Conservation (phyloP, 169 alveolate species). For the Plasmodium yoelii region DNA sequence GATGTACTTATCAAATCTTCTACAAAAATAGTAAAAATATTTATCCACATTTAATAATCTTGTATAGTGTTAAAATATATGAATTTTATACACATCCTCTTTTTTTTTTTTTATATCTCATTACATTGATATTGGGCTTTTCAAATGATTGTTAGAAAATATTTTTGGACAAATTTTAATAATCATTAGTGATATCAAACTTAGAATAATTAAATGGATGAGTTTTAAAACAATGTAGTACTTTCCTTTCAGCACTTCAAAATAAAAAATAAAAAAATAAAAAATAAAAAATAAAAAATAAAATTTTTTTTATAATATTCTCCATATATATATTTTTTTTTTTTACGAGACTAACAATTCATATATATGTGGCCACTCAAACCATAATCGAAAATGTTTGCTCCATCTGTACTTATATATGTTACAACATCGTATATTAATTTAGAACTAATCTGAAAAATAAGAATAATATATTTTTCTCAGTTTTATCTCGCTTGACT, state of each 20-base stretch:
- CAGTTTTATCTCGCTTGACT: not conserved
- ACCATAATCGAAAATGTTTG: conserved; percentile 59
- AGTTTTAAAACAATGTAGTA: conserved; percentile 29
- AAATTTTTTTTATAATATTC: not conserved
- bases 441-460: conserved; percentile 27
- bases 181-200: conserved; percentile 20
- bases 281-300: no score
- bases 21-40: not conserved
- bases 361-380: conserved; percentile 52
- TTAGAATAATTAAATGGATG: conserved; percentile 39
- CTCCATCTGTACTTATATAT: conserved; percentile 22
- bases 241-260: conserved; percentile 44
- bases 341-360: conserved; percentile 22
- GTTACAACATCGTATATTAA: conserved; percentile 40
- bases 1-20: conserved; percentile 41
- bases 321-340: not conserved
- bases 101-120: not conserved
- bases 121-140: conserved; percentile 55
- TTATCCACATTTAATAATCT: no score
- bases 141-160: conserved; percentile 14
- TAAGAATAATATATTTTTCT: not conserved
- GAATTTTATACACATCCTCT: not conserved
- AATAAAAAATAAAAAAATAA: no score
- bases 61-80: no score
- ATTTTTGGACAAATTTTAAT: conserved; percentile 22